Percentiles rank a stretch among this genome's conserved stretches.
phyloP scores from a whole-genome alignment of 495 filamentous ascomycete genomes.

The Trypethelium eluteriae region DNA sequence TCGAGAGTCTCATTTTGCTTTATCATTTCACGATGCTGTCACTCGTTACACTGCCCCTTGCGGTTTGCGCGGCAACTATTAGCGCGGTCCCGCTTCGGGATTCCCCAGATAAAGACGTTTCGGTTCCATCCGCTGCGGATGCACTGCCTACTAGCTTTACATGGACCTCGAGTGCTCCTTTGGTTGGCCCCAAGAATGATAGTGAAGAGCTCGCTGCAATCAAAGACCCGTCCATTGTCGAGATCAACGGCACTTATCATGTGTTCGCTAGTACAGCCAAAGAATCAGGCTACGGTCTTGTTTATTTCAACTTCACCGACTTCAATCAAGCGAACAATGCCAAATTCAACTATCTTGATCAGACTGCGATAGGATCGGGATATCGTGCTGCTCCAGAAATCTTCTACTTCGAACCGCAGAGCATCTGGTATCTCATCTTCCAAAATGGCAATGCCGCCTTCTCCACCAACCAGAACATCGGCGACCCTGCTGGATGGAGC shows the following conservation, averaged over 20 bases:
- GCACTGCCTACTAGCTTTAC: conserved; percentile 20
- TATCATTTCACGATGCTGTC: background rate
- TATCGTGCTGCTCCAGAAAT: conserved; percentile 25
- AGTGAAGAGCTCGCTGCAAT: conserved; percentile 22
- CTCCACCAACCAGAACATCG: conserved; percentile 27
- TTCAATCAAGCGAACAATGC: conserved; percentile 21
- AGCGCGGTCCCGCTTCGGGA: background rate
- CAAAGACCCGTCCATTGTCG: conserved; percentile 28
- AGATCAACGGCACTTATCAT: conserved; percentile 26
- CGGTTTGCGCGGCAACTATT: background rate
- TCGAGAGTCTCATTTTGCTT: background rate
- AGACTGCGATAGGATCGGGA: conserved; percentile 23
- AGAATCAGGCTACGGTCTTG: conserved; percentile 22
- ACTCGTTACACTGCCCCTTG: background rate
- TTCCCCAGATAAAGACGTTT: background rate
- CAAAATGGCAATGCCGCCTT: conserved; percentile 29
- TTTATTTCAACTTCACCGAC: conserved; percentile 27
- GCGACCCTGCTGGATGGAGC: conserved; percentile 27
- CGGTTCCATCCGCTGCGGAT: background rate
- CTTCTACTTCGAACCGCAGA: conserved; percentile 29
- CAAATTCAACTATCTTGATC: conserved; percentile 24
- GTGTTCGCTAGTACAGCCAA: conserved; percentile 27
- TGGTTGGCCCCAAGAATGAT: conserved; percentile 23
- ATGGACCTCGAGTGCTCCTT: conserved; percentile 26
- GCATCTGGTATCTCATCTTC: conserved; percentile 27